phyloP scores from a whole-genome alignment of 2,329 filamentous ascomycete species.

The Allantophomopsis cytisporea region DNA sequence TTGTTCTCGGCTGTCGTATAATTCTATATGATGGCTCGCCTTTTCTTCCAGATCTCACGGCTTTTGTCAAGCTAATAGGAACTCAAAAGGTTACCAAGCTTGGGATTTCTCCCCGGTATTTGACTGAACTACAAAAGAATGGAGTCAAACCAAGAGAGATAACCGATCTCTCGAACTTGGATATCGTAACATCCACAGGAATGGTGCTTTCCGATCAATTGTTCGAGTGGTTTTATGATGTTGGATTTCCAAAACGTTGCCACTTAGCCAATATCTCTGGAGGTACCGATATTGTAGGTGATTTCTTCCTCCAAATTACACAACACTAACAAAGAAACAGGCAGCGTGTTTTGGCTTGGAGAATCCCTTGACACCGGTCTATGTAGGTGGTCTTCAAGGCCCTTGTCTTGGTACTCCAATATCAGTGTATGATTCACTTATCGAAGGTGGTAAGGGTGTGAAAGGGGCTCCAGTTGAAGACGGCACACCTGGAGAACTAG shows the following conservation, averaged over 20 bases:
- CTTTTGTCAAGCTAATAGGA: conserved; percentile 48
- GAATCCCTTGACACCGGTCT: conserved; percentile 57
- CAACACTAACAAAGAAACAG: conserved; percentile 1
- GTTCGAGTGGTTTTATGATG: conserved; percentile 66
- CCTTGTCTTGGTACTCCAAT: conserved; percentile 36
- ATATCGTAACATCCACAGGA: conserved; percentile 56
- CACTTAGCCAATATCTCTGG: conserved; percentile 66
- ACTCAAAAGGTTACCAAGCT: conserved; percentile 57
- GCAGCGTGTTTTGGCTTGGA: conserved; percentile 47
- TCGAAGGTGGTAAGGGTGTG: conserved; percentile 26
- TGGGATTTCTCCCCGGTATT: conserved; percentile 64
- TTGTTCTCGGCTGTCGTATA: conserved; percentile 45
- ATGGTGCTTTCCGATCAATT: conserved; percentile 69
- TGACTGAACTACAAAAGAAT: conserved; percentile 57
- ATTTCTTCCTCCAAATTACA: background rate
- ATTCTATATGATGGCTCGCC: conserved; percentile 78
- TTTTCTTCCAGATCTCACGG: conserved; percentile 53
- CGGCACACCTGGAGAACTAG: conserved; percentile 63
- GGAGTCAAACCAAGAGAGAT: conserved; percentile 46
- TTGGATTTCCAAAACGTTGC: conserved; percentile 49
- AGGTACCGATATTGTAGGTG: conserved; percentile 58
- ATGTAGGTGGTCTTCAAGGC: conserved; percentile 41
- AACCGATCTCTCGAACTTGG: conserved; percentile 43
- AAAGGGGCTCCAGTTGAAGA: conserved; percentile 26
- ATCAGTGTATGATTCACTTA: conserved; percentile 49